phyloP scores from a whole-genome alignment of 805 yeast genomes.

The Yarrowia sp. region DNA sequence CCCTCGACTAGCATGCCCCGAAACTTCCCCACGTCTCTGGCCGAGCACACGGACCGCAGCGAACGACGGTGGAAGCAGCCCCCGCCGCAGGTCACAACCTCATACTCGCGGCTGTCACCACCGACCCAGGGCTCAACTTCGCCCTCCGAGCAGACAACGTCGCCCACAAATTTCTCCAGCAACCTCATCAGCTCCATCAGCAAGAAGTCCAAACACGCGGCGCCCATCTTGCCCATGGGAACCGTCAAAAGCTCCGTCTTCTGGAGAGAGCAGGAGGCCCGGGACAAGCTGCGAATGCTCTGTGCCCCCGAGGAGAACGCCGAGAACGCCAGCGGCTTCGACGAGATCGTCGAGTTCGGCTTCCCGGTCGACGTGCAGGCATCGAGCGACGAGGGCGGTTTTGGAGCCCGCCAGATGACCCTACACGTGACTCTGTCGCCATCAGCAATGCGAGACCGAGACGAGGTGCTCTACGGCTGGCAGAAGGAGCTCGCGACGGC shows the following conservation, averaged over 20 bases:
- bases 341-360: conserved; percentile 34
- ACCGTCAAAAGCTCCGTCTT: conserved; percentile 2
- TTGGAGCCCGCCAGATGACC: conserved; percentile 33
- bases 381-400: background rate
- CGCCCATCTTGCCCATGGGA: conserved; percentile 17
- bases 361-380: conserved; percentile 30
- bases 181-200: conserved; percentile 1
- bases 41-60: conserved; percentile 5
- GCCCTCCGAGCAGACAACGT: background rate
- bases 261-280: conserved; percentile 14
- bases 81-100: conserved; percentile 1
- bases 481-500: conserved; percentile 31
- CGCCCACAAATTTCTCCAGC: conserved; percentile 4
- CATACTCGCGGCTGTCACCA: background rate
- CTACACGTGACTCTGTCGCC: conserved; percentile 35
- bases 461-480: conserved; percentile 36
- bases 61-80: conserved; percentile 13
- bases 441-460: conserved; percentile 35
- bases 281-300: conserved; percentile 9
- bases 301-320: conserved; percentile 13
- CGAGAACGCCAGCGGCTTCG: conserved; percentile 27
- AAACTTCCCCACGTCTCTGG: conserved; percentile 1
- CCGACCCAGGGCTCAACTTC: background rate
- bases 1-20: background rate
- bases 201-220: background rate